Conservation (phyloP, 371 early-diverging fungal species). For the Mortierella sp. region DNA sequence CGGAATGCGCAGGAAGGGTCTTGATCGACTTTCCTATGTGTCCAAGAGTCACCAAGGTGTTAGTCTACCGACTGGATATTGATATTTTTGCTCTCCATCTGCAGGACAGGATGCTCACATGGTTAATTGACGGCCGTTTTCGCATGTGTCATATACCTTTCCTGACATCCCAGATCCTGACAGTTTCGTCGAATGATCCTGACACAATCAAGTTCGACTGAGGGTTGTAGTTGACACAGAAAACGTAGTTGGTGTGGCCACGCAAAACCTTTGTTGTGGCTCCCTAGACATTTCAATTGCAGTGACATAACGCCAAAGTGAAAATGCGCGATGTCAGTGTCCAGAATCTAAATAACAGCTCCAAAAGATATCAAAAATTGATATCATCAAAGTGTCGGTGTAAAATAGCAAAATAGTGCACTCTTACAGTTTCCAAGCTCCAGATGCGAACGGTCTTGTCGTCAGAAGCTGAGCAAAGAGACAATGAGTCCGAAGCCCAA, state of each 20-base stretch:
- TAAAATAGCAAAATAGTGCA: not conserved
- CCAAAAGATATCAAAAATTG: not conserved
- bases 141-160: slow-evolving; percentile 70
- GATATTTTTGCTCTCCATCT: not conserved
- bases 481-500: slow-evolving; percentile 94
- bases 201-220: slow-evolving; percentile 95
- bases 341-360: not conserved
- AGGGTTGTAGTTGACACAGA: slow-evolving; percentile 97
- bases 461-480: slow-evolving; percentile 94
- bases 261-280: slow-evolving; percentile 84
- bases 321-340: not conserved
- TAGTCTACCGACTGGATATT: not conserved
- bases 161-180: slow-evolving; percentile 97
- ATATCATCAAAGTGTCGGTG: not conserved
- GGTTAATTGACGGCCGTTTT: not conserved
- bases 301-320: not conserved
- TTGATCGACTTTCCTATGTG: slow-evolving; percentile 85
- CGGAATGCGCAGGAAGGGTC: slow-evolving; percentile 95
- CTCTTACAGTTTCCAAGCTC: slow-evolving; percentile 79
- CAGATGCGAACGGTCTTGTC: slow-evolving; percentile 96
- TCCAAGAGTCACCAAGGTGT: not conserved
- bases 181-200: slow-evolving; percentile 98
- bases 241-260: slow-evolving; percentile 97
- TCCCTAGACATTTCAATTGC: slow-evolving; percentile 59
- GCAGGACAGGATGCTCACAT: not conserved